phyloP scores from a whole-genome alignment of 306 rosid species.

The Erythrophleum fordii region DNA sequence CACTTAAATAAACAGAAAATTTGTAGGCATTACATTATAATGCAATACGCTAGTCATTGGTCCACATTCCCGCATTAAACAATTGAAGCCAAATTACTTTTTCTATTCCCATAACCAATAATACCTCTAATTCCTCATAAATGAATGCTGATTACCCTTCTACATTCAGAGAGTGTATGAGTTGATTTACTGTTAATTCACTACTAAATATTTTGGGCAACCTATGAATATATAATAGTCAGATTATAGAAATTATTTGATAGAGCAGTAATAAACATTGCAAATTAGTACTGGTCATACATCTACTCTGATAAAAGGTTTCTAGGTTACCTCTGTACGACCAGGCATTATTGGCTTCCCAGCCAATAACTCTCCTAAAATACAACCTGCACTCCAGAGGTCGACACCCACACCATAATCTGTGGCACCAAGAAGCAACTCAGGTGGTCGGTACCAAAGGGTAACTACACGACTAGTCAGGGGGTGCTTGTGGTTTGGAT shows the following conservation, averaged over 20 bases:
- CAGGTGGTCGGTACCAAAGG: constrained; percentile 96
- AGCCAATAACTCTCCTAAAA: constrained; percentile 86
- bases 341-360: constrained; percentile 99
- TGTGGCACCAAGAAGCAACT: constrained; percentile 93
- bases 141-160: not conserved
- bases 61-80: constrained; percentile 16
- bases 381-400: constrained; percentile 99
- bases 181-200: constrained; percentile 7
- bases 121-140: not conserved
- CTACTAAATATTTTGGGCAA: not conserved
- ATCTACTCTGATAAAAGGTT: constrained; percentile 3
- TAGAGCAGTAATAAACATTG: constrained; percentile 7
- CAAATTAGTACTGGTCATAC: not conserved
- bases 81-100: not conserved
- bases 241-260: not conserved
- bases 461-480: constrained; percentile 97
- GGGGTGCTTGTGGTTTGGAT: constrained; percentile 80
- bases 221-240: constrained; percentile 11
- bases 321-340: constrained; percentile 81
- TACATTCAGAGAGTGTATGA: constrained; percentile 9
- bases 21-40: constrained; percentile 1
- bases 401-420: constrained; percentile 86
- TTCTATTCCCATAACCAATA: not conserved
- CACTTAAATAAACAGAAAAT: not conserved
- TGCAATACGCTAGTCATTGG: not conserved